phyloP scores from a whole-genome alignment of 164 flowering plant genomes.

The Aristolochia californica region DNA sequence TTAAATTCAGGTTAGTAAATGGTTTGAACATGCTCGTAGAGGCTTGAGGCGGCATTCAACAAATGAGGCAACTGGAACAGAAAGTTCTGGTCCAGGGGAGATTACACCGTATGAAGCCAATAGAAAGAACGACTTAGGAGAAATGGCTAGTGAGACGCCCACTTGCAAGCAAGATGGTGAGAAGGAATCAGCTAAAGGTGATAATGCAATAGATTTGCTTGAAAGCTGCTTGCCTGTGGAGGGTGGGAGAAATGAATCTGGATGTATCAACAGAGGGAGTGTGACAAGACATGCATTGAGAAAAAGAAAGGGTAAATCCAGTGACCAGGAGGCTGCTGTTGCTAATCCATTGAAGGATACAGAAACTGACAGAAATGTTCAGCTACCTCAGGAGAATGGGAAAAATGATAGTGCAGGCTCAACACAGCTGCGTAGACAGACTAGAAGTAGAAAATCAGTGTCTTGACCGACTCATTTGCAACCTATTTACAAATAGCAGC shows the following conservation, averaged over 20 bases:
- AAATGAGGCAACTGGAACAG: neutral
- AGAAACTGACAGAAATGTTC: conserved; percentile 1
- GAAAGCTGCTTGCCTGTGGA: neutral
- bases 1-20: conserved; percentile 49
- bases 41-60: conserved; percentile 30
- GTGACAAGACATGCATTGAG: neutral
- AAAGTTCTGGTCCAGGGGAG: neutral
- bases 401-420: neutral
- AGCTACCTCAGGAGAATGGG: neutral
- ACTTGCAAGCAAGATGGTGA: neutral
- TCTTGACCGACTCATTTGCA: neutral
- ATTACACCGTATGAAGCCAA: neutral
- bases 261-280: neutral
- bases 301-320: neutral
- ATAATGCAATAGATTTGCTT: neutral
- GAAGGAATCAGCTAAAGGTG: neutral
- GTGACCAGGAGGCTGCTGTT: neutral
- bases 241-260: neutral
- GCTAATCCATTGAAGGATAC: neutral
- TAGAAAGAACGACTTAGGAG: neutral
- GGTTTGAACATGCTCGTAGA: conserved; percentile 81
- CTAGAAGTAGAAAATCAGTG: neutral
- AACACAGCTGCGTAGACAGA: neutral
- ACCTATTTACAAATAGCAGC: no score
- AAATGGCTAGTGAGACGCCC: neutral